Conservation (phyloP, 148 eudicot genomes). For the Diospyros kaki region DNA sequence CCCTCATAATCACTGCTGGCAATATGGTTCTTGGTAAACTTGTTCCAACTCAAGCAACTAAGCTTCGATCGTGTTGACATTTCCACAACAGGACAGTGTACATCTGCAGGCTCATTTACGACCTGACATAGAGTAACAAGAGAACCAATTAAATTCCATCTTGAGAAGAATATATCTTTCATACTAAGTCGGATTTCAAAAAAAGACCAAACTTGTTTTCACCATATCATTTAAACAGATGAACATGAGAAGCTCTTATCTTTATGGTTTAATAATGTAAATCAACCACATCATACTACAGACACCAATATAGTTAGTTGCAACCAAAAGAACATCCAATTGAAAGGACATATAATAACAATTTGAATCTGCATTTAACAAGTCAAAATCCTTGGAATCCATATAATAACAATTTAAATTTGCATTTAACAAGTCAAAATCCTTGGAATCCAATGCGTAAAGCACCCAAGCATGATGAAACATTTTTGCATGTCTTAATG, state of each 20-base stretch:
- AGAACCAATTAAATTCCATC: neutral
- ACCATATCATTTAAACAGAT: neutral
- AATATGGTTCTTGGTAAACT: slow-evolving; percentile 63
- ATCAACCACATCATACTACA: neutral
- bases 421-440: neutral
- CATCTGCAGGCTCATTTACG: slow-evolving; percentile 67
- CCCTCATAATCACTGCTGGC: slow-evolving; percentile 83
- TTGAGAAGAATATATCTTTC: neutral
- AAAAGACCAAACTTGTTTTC: neutral
- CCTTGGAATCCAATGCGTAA: neutral
- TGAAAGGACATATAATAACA: neutral
- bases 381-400: too few relatives aligned
- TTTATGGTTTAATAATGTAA: neutral
- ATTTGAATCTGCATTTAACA: neutral
- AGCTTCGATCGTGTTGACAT: slow-evolving; percentile 67
- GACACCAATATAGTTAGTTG: neutral
- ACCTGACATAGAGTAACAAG: slow-evolving; percentile 35
- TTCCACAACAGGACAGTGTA: slow-evolving; percentile 73
- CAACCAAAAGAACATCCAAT: neutral
- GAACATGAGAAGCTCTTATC: neutral
- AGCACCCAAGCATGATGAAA: neutral
- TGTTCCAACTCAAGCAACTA: slow-evolving; percentile 79
- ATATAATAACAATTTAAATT: neutral
- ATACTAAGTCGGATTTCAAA: neutral
- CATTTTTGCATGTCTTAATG: neutral